Conservation (phyloP, 148 eudicot species). For the Mesembryanthemum crystallinum region DNA sequence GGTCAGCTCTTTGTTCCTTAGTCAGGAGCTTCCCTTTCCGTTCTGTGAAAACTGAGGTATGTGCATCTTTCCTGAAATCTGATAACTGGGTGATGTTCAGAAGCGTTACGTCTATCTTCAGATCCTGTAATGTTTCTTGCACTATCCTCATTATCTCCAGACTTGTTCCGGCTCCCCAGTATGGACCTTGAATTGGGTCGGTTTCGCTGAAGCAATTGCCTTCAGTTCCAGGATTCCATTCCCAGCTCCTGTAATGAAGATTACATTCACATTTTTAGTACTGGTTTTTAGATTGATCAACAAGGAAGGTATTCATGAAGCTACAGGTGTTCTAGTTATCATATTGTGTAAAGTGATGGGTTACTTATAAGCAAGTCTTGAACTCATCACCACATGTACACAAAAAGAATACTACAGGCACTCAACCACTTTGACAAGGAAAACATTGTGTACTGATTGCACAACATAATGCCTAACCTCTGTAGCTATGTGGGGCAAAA, state of each 20-base stretch:
- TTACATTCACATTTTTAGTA: not conserved
- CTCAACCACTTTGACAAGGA: no score
- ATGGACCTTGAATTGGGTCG: conserved; percentile 56
- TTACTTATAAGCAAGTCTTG: no score
- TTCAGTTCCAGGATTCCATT: conserved; percentile 77
- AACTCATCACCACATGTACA: no score
- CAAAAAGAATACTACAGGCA: no score
- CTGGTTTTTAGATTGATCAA: no score
- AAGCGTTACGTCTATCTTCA: conserved; percentile 51
- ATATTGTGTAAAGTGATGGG: no score
- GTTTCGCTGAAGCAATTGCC: conserved; percentile 81
- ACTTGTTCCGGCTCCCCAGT: conserved; percentile 81
- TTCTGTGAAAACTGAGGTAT: conserved; percentile 74
- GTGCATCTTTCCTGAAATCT: conserved; percentile 84
- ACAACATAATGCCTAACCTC: no score
- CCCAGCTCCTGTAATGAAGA: conserved; percentile 63
- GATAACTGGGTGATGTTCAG: conserved; percentile 81
- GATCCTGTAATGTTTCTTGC: conserved; percentile 39
- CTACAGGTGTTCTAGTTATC: no score
- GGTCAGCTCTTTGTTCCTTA: conserved; percentile 69
- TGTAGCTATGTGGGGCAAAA: no score
- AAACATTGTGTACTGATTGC: no score
- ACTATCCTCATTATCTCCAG: conserved; percentile 63
- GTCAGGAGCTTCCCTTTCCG: conserved; percentile 75
- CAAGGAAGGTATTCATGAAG: no score